Base-by-base conservation (phyloP, 2,329 filamentous ascomycete genomes). In the Fusarium sp. region DNA sequence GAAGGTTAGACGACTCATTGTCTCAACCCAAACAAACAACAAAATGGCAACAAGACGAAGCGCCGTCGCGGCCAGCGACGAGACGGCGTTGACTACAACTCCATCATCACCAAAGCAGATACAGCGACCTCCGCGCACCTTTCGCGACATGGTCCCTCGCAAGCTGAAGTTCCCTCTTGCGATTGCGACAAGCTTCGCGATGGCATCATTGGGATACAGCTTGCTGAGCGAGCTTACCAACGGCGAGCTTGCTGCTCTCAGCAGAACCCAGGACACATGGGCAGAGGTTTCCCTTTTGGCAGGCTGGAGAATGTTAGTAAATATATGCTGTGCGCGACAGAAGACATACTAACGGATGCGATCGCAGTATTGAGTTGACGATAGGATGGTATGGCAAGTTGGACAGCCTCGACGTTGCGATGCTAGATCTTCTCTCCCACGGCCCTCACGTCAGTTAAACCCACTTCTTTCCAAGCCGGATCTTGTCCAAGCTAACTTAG, bases 301-400 rank as follows among this genome's bases (percentile, higher is more conserved):
- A 2, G 81, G 79, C 13, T 89, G 86, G 86, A 84, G 83, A 77
- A 75, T 85, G 86, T 88, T 74, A 81, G 86, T 84, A n/a, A 20
- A 23, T 6, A 8, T 30, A n/a, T n/a, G 44, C 41, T 40, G 34
- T 50, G 41, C 31, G n/a, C 23, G 18, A 28, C 15, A 26, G 12
- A 47, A 15, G 11, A 49, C 13, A 40, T 18, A 30, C 65, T 71
- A 31, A 71, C 33, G 26, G 40, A 30, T 28, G 38, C 13, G 31
- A 52, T 33, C 63, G 8, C 85, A 92, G 87, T 77, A 78, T 89
- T 46, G 90, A 94, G 77, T 83, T 97, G 54, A 88, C 83, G 26
- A 75, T 94, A 46, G 90, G 88, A 46, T 97, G 93, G 93, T 87
- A 86, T 72, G 83, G 89, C 42, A 85, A 89, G 67, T 92, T 91